Evolutionary conservation across 495 filamentous ascomycete species (phyloP), one percentile per base, ranked within the genome.

Genomic region (Bombardia bombarda): DNA sequence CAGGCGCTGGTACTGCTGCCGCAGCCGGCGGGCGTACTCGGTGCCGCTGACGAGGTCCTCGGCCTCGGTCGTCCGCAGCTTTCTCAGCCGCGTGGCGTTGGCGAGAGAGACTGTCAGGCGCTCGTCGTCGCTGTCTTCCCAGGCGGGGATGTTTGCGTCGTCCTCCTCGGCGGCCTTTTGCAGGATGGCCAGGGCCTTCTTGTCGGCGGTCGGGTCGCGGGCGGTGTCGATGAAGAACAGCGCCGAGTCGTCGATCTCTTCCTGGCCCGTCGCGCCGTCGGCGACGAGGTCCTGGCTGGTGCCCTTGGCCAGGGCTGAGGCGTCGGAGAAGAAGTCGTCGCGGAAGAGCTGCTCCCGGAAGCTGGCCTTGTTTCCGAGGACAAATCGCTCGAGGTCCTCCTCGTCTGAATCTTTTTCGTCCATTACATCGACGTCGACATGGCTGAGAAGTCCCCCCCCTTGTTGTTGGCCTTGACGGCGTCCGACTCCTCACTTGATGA

Each of bases 101-200:
- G 84, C 84, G 10, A 98, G 74, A 3, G 90, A 95, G 35, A 98
- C 70, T 16, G 77, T 76, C 38, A 95, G 67, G 30, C 83, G 77
- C 56, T 98, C 92, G 53, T 98, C 92, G 52, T 97, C 92, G 62
- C 89, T 95, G 65, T 98, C 92, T 50, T 87, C 78, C 92, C 92
- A 98, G 12, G 86, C 83, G 9, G 85, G 66, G 42, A 45, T 42
- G 28, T 72, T 62, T 18, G 55, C 60, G 1, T 60, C 52, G 1
- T 61, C 61, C 9, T 65, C 58, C 2, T 58, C 55, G n/a, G n/a
- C n/a, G n/a, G n/a, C n/a, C n/a, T n/a, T n/a, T n/a, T n/a, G n/a
- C n/a, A n/a, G n/a, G 14, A 17, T 32, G 42, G 16, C 14, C 12
- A n/a, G 24, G 30, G 32, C 51, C n/a, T 71, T 53, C 3, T 58